Evolutionary conservation across 768 basidiomycete genomes (phyloP).

Genomic region (Lentinus brumalis): DNA sequence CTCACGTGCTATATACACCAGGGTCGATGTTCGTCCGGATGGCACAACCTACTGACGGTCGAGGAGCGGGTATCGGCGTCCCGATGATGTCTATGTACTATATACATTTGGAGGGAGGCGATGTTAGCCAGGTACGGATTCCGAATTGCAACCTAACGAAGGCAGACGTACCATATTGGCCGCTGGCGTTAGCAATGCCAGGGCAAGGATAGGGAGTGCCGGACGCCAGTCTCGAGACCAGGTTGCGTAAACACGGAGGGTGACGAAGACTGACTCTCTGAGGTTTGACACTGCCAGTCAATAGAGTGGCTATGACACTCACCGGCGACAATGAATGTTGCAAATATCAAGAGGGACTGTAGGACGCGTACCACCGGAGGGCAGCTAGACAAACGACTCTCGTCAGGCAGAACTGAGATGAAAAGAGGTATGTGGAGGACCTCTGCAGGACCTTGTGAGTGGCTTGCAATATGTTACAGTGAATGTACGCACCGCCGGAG

Average conservation of each 20-base stretch:
- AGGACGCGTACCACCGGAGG: constrained; percentile 15
- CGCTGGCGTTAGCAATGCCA: constrained; percentile 17
- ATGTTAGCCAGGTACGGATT: too few species aligned
- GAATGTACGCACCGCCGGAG: constrained; percentile 45
- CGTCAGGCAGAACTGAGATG: background rate
- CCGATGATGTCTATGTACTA: constrained; percentile 12
- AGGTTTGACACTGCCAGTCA: background rate
- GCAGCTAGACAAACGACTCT: constrained; percentile 10
- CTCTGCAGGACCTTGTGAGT: background rate
- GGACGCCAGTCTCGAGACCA: constrained; percentile 23
- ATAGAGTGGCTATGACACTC: background rate
- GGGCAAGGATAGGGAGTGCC: constrained; percentile 17
- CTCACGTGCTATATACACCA: constrained; percentile 15
- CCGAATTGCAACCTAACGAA: background rate
- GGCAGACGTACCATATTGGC: constrained; percentile 8
- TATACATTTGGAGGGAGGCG: too few species aligned
- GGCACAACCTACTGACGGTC: constrained; percentile 22
- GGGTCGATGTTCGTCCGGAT: background rate
- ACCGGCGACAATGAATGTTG: constrained; percentile 18
- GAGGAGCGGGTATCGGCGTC: constrained; percentile 11
- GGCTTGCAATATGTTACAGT: background rate
- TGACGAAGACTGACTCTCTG: constrained; percentile 13
- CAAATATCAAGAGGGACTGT: constrained; percentile 9
- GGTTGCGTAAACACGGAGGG: constrained; percentile 22
- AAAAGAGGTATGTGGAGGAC: background rate